Evolutionary conservation across 1,284 basidiomycete genomes (phyloP).

Genomic region (Ustilago curta): DNA sequence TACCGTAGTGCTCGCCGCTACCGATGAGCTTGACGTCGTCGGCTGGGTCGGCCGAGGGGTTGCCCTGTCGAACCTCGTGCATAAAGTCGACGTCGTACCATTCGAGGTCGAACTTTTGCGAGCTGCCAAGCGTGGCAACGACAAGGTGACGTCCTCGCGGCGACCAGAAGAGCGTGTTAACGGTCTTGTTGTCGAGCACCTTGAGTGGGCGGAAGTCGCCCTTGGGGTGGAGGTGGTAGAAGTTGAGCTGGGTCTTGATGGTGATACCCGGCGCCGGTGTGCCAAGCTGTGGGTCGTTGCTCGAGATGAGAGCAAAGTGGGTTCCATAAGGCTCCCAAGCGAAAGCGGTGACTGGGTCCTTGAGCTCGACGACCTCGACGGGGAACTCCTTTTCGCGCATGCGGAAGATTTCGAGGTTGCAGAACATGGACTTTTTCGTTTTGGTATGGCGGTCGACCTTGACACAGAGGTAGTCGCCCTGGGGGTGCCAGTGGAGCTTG

Average conservation of each 20-base stretch:
- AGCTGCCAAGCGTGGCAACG: constrained; percentile 92
- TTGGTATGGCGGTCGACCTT: constrained; percentile 99
- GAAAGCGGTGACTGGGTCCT: constrained; percentile 96
- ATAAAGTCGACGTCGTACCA: constrained; percentile 99
- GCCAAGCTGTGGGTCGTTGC: constrained; percentile 91
- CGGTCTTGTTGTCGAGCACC: constrained; percentile 84
- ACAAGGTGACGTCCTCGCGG: constrained; percentile 96
- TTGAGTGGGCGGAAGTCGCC: constrained; percentile 93
- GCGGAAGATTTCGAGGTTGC: constrained; percentile 98
- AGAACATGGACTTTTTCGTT: constrained; percentile 98
- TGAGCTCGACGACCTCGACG: constrained; percentile 96
- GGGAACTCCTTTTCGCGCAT: constrained; percentile 98
- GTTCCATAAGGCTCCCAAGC: constrained; percentile 98
- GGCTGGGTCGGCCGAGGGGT: constrained; percentile 76
- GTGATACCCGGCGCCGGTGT: constrained; percentile 87
- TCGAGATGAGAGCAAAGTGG: constrained; percentile 95
- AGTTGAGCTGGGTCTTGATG: constrained; percentile 95
- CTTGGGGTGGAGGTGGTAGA: constrained; percentile 96
- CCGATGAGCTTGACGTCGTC: constrained; percentile 84
- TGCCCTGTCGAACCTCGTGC: constrained; percentile 74
- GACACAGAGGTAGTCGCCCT: constrained; percentile 98
- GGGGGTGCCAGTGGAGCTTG: constrained; percentile 98
- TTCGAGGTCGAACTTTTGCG: constrained; percentile 95
- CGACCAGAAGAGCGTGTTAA: constrained; percentile 97
- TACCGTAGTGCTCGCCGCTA: constrained; percentile 94